Percentiles rank a stretch among this genome's conserved stretches.
Evolutionary conservation across 345 rosid species (phyloP).

Genomic region (Raphanus sativus): DNA sequence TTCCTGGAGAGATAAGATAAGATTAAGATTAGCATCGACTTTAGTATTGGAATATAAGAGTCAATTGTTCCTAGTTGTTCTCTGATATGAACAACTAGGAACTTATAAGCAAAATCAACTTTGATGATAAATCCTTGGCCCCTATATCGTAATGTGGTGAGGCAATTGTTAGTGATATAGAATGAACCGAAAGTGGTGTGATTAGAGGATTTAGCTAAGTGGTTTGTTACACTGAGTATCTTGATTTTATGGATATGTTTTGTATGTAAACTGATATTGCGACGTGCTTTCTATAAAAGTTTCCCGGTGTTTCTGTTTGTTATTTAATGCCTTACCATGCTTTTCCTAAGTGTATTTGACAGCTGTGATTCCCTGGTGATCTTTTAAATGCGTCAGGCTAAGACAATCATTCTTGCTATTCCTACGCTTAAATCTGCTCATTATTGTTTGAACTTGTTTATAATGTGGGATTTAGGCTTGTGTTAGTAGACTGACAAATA

Average conservation of each 20-base stretch:
- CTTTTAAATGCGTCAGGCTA: neutral
- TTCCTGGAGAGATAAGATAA: neutral
- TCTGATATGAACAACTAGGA: constrained; percentile 1
- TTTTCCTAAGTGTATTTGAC: constrained; percentile 5
- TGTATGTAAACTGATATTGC: constrained; percentile 11
- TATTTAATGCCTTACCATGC: constrained; percentile 10
- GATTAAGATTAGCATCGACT: constrained; percentile 4
- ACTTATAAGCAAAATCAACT: constrained; percentile 6
- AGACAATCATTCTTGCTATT: neutral
- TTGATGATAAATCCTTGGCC: neutral
- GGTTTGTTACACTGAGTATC: neutral
- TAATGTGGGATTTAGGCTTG: constrained; percentile 3
- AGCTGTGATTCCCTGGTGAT: constrained; percentile 4
- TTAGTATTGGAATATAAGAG: neutral
- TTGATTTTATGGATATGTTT: neutral
- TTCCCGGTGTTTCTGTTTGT: neutral
- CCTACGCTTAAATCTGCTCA: neutral
- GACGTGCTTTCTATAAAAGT: neutral
- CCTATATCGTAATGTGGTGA: constrained; percentile 3
- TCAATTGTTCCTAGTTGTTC: constrained; percentile 1
- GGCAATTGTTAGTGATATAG: neutral
- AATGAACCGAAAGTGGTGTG: neutral
- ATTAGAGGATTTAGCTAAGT: neutral
- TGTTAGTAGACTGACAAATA: neutral
- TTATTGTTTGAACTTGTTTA: neutral